Percentiles rank a stretch among this genome's conserved stretches.
phyloP scores from a whole-genome alignment of 768 basidiomycete species.

The Trametes elegans region DNA sequence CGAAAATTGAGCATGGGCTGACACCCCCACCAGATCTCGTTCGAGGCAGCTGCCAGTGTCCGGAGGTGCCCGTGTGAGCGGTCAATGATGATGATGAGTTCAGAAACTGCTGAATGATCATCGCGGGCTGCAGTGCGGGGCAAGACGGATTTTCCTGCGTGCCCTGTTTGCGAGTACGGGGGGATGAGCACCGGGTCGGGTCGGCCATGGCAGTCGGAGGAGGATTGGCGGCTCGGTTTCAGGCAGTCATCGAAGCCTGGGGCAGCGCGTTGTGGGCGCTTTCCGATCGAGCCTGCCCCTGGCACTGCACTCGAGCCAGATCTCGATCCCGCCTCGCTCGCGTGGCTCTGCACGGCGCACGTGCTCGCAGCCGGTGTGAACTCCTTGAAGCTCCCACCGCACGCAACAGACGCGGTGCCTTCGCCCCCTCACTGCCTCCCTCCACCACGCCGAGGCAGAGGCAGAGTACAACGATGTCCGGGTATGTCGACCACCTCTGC shows the following conservation, averaged over 20 bases:
- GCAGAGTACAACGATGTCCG: no score
- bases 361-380: not conserved
- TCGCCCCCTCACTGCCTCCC: no score
- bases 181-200: no score
- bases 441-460: no score
- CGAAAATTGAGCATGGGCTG: not conserved
- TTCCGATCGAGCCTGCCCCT: not conserved
- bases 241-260: not conserved
- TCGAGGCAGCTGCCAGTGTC: constrained; percentile 7
- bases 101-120: no score
- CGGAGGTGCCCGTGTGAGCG: not conserved
- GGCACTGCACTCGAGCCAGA: not conserved
- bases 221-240: not conserved
- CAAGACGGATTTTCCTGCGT: no score
- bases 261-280: not conserved
- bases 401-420: no score
- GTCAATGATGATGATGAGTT: no score
- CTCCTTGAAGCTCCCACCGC: not conserved
- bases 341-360: not conserved
- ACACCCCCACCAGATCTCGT: constrained; percentile 13
- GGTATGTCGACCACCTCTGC: not conserved
- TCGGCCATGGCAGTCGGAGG: no score
- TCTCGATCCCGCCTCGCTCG: not conserved
- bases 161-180: no score
- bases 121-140: no score